A percentile compares a stretch with the other conserved stretches of the same genome.
Conservation (phyloP, 1,284 basidiomycete genomes). For the Termitomyces sp. region DNA sequence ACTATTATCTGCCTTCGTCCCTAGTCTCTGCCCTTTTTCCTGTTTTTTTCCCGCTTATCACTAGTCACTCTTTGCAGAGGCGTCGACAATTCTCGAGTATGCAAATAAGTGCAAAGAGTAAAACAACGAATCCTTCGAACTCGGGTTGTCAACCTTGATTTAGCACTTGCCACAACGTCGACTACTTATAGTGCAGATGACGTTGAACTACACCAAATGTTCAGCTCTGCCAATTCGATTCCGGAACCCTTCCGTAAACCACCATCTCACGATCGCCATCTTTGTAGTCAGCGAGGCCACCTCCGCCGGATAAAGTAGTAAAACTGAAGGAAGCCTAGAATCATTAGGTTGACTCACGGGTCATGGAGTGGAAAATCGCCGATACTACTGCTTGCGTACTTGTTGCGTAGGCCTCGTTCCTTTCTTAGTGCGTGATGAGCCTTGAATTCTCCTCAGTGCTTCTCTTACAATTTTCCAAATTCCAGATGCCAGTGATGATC, state of each 20-base stretch:
- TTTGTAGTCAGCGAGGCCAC: neutral
- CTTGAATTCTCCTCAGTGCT: neutral
- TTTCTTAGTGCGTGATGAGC: neutral
- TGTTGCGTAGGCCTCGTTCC: slow-evolving; percentile 11
- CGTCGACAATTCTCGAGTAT: slow-evolving; percentile 1
- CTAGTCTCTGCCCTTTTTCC: slow-evolving; percentile 6
- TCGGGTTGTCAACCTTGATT: slow-evolving; percentile 7
- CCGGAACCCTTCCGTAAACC: slow-evolving; percentile 3
- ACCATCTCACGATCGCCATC: neutral
- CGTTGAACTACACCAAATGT: neutral
- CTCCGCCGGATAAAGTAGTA: slow-evolving; percentile 4
- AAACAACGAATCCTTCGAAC: slow-evolving; percentile 8
- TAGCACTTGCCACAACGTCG: neutral
- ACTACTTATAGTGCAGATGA: neutral
- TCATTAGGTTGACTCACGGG: slow-evolving; percentile 10
- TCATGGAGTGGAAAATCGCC: slow-evolving; percentile 15
- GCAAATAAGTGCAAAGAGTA: slow-evolving; percentile 12
- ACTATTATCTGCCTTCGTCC: slow-evolving; percentile 1
- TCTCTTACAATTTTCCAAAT: slow-evolving; percentile 19
- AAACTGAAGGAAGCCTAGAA: slow-evolving; percentile 10
- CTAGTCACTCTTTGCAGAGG: slow-evolving; percentile 11
- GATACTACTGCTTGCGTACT: slow-evolving; percentile 13
- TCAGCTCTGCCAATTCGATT: neutral
- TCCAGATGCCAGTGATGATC: slow-evolving; percentile 14
- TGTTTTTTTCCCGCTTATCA: slow-evolving; percentile 7